A percentile compares a stretch with the other conserved stretches of the same genome.
Evolutionary conservation across 2,329 filamentous ascomycete species (phyloP).

Genomic region (Neofusicoccum parvum): DNA sequence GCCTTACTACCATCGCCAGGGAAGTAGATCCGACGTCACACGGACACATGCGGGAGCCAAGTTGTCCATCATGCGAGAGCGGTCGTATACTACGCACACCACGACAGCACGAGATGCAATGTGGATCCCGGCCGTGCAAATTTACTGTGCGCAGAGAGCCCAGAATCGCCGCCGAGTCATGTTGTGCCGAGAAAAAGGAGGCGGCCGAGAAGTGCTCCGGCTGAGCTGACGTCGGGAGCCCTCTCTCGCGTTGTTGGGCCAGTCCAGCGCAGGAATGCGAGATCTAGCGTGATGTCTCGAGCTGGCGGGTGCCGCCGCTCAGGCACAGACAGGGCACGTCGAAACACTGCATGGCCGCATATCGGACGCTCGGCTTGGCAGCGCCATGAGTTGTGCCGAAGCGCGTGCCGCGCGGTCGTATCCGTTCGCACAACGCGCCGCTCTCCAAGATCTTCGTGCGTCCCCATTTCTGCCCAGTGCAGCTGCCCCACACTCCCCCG

Average conservation of each 20-base stretch:
- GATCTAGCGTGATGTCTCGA: not conserved
- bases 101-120: not conserved
- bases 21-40: not conserved
- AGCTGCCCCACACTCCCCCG: conserved; percentile 2
- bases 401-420: not conserved
- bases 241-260: not conserved
- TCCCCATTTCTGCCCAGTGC: conserved; percentile 5
- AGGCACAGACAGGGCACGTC: not conserved
- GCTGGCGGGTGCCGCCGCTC: not conserved
- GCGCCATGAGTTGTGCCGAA: not conserved
- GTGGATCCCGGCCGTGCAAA: not conserved
- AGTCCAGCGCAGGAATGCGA: not conserved
- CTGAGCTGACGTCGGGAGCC: no score
- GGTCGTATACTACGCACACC: not conserved
- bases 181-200: conserved; percentile 9
- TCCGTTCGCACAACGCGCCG: conserved; percentile 6
- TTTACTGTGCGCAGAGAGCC: not conserved
- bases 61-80: not conserved
- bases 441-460: conserved; percentile 6
- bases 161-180: not conserved
- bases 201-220: not conserved
- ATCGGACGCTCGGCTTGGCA: not conserved
- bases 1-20: not conserved
- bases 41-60: not conserved
- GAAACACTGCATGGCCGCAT: not conserved